Conservation (phyloP, 345 rosid species). For the Litchi chinensis region DNA sequence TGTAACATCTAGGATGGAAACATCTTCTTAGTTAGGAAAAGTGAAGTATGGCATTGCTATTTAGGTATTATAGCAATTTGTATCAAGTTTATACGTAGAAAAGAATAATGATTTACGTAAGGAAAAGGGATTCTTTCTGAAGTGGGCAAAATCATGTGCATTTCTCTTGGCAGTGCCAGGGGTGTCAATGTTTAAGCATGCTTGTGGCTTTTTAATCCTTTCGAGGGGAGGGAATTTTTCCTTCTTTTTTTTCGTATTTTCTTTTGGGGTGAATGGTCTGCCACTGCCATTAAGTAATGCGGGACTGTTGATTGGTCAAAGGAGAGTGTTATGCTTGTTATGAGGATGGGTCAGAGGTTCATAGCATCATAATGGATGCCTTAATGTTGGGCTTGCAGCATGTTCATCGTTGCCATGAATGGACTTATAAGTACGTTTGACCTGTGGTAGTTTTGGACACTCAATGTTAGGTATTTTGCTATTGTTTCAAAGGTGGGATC, state of each 20-base stretch:
- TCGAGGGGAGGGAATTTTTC: background rate
- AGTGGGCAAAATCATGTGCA: background rate
- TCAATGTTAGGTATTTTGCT: no score
- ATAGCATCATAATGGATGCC: background rate
- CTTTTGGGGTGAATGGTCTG: background rate
- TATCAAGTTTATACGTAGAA: background rate
- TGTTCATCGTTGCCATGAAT: background rate
- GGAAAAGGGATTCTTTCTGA: background rate
- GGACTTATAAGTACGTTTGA: background rate
- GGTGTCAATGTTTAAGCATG: background rate
- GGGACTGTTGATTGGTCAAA: background rate
- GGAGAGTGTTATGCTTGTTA: background rate
- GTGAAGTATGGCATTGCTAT: background rate
- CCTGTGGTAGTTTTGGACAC: no score
- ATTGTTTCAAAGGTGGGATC: background rate
- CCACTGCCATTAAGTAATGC: background rate
- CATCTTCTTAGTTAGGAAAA: background rate
- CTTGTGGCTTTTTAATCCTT: background rate
- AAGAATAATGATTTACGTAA: background rate
- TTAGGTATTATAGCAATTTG: background rate
- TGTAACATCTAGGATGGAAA: background rate
- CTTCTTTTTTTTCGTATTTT: background rate
- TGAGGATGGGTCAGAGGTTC: background rate
- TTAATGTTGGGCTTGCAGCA: background rate
- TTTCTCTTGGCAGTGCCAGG: slow-evolving; percentile 1